Conservation (phyloP, 306 rosid species). For the Vigna nakashimae region DNA sequence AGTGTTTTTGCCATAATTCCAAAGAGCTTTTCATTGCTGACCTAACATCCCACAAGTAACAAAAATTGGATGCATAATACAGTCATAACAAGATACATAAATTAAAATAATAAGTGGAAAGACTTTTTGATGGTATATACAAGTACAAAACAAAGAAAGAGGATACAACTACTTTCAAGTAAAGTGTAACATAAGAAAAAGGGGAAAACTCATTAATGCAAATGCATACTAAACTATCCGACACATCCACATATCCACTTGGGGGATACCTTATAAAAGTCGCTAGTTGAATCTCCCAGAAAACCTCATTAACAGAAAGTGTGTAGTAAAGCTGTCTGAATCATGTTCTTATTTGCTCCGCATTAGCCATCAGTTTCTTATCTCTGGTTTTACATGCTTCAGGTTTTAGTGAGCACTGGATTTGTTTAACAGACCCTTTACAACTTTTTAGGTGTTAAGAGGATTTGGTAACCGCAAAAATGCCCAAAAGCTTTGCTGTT, state of each 20-base stretch:
- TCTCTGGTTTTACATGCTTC: no score
- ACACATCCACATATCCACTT: no score
- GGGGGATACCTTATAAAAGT: background rate
- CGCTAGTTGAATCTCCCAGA: background rate
- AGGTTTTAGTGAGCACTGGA: no score
- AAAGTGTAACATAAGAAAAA: background rate
- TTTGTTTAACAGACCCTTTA: no score
- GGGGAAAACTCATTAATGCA: constrained; percentile 23
- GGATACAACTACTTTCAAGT: background rate
- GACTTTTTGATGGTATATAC: background rate
- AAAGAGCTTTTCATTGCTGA: constrained; percentile 68
- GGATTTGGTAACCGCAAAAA: no score
- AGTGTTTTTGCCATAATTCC: constrained; percentile 93
- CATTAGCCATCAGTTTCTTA: no score
- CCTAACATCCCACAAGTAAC: constrained; percentile 50
- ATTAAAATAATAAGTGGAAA: background rate
- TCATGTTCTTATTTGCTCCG: no score
- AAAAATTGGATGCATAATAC: constrained; percentile 29
- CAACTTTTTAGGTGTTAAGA: no score
- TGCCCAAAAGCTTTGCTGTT: no score
- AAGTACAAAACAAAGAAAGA: background rate
- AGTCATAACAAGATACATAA: background rate
- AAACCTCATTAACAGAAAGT: no score
- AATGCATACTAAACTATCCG: background rate
- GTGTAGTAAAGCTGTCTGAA: no score